Evolutionary conservation across 306 rosid genomes (phyloP).

Genomic region (Albizia julibrissin): DNA sequence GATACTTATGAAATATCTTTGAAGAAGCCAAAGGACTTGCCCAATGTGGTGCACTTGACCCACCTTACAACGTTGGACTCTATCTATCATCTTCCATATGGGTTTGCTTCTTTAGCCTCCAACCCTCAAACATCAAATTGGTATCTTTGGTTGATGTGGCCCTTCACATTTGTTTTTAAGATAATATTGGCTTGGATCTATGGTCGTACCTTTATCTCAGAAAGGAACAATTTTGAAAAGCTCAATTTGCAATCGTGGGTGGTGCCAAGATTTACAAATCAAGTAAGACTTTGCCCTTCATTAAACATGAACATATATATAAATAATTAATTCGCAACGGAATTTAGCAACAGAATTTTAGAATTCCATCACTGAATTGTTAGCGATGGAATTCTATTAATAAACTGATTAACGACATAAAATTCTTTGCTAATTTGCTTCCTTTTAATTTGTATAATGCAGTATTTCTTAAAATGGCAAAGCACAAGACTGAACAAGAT

Average conservation of each 20-base stretch:
- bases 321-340: no score
- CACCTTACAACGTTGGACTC: conserved; percentile 51
- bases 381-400: no score
- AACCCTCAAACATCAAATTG: conserved; percentile 48
- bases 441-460: not conserved
- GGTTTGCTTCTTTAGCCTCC: conserved; percentile 60
- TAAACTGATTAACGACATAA: no score
- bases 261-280: conserved; percentile 49
- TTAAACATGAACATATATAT: not conserved
- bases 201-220: not conserved
- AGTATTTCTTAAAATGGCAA: not conserved
- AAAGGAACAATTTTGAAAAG: not conserved
- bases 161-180: not conserved
- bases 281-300: conserved; percentile 36
- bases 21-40: conserved; percentile 18
- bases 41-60: conserved; percentile 44
- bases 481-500: not conserved
- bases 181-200: not conserved
- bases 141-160: conserved; percentile 54
- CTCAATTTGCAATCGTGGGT: conserved; percentile 34
- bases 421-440: no score
- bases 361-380: no score
- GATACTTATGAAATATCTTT: conserved; percentile 28
- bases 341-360: no score
- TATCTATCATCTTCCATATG: conserved; percentile 49